Evolutionary conservation across 306 rosid genomes (phyloP).

Genomic region (Vicia villosa): DNA sequence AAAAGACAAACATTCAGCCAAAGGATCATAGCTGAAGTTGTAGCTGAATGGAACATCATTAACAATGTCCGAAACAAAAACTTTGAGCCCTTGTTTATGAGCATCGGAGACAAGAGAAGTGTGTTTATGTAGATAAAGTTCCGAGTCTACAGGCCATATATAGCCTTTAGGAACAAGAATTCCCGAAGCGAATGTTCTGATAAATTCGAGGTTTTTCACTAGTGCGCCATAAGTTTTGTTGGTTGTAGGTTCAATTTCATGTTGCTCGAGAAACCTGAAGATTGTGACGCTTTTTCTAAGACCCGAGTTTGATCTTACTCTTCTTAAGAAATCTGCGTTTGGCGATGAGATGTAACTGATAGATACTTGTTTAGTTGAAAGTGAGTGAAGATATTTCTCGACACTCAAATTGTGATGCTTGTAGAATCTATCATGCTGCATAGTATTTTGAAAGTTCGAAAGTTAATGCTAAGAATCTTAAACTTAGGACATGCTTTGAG

Average conservation of each 20-base stretch:
- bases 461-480: not conserved
- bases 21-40: constrained; percentile 82
- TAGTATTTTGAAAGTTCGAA: constrained; percentile 35
- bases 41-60: constrained; percentile 64
- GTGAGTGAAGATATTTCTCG: constrained; percentile 50
- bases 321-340: constrained; percentile 62
- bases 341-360: constrained; percentile 75
- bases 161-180: constrained; percentile 73
- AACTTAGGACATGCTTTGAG: not conserved
- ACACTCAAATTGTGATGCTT: constrained; percentile 67
- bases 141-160: constrained; percentile 61
- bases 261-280: constrained; percentile 54
- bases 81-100: constrained; percentile 67
- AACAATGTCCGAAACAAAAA: constrained; percentile 63
- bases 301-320: constrained; percentile 43
- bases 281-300: constrained; percentile 49
- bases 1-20: constrained; percentile 64
- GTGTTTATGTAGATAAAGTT: constrained; percentile 52
- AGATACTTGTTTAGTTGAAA: constrained; percentile 38
- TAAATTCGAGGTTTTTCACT: constrained; percentile 48
- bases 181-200: constrained; percentile 77
- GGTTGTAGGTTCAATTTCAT: constrained; percentile 57
- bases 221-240: constrained; percentile 66
- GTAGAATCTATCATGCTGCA: constrained; percentile 81
- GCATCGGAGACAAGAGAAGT: constrained; percentile 77